Conservation (phyloP, 176 grass and related monocot genomes). For the Carex parvula region DNA sequence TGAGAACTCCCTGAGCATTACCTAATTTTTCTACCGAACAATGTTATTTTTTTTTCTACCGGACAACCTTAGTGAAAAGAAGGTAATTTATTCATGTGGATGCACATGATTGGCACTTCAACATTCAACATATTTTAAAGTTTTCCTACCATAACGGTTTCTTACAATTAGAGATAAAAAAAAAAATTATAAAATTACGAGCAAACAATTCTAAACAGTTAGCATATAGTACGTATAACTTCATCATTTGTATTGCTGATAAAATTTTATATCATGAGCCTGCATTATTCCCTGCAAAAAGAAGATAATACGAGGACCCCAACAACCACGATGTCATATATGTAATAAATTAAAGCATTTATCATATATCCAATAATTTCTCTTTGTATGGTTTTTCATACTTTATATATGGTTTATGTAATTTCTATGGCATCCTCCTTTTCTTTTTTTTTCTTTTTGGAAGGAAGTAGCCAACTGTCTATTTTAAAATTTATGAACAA, state of each 20-base stretch:
- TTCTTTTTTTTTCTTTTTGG: background rate
- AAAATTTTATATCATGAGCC: background rate
- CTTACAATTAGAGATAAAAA: background rate
- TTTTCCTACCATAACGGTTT: background rate
- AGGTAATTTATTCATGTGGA: background rate
- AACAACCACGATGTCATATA: background rate
- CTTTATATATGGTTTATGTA: background rate
- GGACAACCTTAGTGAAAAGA: background rate
- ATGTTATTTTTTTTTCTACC: background rate
- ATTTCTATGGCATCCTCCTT: background rate
- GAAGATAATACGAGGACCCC: background rate
- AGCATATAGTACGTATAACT: no score
- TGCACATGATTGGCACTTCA: background rate
- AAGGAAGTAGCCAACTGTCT: background rate
- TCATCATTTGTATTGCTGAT: background rate
- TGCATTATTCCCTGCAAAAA: background rate
- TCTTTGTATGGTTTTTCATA: background rate
- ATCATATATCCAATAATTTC: background rate
- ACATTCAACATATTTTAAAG: background rate
- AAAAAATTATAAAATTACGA: background rate
- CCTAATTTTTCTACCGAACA: slow-evolving; percentile 11
- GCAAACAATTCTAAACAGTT: background rate
- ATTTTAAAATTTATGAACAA: background rate
- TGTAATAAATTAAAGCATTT: background rate
- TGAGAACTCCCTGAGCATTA: slow-evolving; percentile 2